A percentile compares a stretch with the other conserved stretches of the same genome.
These are phyloP conservation scores for Podospora appendiculata DNA, from an alignment of 495 filamentous ascomycete genomes.

Conservation along the genomic window DNA sequence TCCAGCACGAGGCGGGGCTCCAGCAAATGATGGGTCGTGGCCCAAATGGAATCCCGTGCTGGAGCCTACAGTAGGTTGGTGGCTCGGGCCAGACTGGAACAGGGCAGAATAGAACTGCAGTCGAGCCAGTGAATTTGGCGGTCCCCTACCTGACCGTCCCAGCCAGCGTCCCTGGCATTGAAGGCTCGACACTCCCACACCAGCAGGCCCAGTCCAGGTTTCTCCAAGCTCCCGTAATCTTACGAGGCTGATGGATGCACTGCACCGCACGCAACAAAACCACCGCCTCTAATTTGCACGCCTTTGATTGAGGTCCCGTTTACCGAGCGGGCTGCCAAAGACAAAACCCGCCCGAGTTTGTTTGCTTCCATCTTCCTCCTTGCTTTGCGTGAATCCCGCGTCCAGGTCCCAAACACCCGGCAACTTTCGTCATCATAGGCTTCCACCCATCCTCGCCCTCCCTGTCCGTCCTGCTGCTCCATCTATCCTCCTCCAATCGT, in stretches of 20 bases:
- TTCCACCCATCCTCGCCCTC: neutral
- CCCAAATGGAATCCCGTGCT: neutral
- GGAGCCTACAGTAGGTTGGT: slow-evolving; percentile 4
- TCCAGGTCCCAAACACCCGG: neutral
- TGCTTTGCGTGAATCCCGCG: neutral
- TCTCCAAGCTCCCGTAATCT: slow-evolving; percentile 24
- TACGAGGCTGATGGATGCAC: slow-evolving; percentile 19
- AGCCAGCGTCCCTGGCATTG: too few relatives aligned
- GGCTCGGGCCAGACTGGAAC: too few relatives aligned
- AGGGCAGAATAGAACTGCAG: too few relatives aligned
- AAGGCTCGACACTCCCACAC: slow-evolving; percentile 5
- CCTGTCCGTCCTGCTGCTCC: neutral
- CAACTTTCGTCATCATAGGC: slow-evolving; percentile 14
- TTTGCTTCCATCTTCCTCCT: slow-evolving; percentile 1
- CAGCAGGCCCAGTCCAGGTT: slow-evolving; percentile 8
- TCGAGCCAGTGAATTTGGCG: too few relatives aligned
- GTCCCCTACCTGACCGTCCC: too few relatives aligned
- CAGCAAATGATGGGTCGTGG: too few relatives aligned
- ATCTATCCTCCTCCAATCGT: neutral
- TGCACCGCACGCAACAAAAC: slow-evolving; percentile 11
- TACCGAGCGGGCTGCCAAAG: too few relatives aligned
- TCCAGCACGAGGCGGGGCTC: too few relatives aligned
- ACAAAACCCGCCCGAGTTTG: too few relatives aligned
- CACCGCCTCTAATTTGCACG: slow-evolving; percentile 7
- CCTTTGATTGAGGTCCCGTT: neutral